Percentiles rank a stretch among this genome's conserved stretches.
Conservation (phyloP, 352 stramenopile species). For the Phytophthora constricta region DNA sequence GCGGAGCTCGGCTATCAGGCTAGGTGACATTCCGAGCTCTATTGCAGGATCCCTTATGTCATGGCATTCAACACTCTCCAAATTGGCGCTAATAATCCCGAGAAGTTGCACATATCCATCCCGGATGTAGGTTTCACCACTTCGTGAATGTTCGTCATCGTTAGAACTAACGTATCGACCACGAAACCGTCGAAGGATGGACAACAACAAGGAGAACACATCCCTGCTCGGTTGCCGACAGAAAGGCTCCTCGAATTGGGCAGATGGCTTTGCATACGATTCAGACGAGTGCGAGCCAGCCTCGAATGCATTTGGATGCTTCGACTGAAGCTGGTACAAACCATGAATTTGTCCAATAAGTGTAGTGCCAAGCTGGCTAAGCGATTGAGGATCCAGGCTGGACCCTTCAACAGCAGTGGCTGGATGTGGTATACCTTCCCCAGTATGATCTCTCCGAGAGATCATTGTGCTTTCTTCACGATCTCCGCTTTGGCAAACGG, state of each 20-base stretch:
- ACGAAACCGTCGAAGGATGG: constrained; percentile 55
- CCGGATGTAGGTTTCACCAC: constrained; percentile 1
- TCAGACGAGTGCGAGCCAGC: neutral
- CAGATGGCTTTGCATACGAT: constrained; percentile 11
- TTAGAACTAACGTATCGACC: constrained; percentile 1
- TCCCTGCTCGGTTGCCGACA: constrained; percentile 67
- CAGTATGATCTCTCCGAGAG: neutral
- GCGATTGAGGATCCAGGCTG: neutral
- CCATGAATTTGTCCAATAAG: constrained; percentile 43
- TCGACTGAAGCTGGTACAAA: constrained; percentile 35
- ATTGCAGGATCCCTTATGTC: constrained; percentile 46
- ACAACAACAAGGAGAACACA: constrained; percentile 57
- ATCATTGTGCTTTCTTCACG: constrained; percentile 26
- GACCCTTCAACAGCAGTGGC: neutral
- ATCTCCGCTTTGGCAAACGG: constrained; percentile 49
- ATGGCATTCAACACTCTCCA: constrained; percentile 65
- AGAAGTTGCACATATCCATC: constrained; percentile 50
- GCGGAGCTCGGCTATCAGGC: constrained; percentile 47
- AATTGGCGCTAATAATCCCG: constrained; percentile 69
- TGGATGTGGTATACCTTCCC: neutral
- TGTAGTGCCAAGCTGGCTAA: constrained; percentile 27
- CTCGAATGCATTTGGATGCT: neutral
- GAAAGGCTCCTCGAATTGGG: constrained; percentile 82
- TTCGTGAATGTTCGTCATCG: neutral
- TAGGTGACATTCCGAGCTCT: constrained; percentile 48